These are phyloP conservation scores for Buxus sempervirens DNA, from an alignment of 164 flowering plant species.

Conservation along the genomic window DNA sequence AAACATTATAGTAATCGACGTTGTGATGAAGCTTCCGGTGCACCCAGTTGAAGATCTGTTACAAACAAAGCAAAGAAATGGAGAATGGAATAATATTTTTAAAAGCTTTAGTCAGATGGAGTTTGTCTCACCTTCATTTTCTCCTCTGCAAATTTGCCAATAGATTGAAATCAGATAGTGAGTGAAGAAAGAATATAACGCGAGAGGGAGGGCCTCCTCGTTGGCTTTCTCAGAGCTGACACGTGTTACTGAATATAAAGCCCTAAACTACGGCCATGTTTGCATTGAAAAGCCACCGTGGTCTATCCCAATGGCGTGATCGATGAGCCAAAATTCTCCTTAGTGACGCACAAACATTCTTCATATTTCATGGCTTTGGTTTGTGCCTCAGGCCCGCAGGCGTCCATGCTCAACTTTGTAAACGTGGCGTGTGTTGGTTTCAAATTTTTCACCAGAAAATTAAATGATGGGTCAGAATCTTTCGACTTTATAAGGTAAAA, in stretches of 20 bases:
- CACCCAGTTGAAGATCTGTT: conserved; percentile 71
- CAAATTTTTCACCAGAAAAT: too few relatives aligned
- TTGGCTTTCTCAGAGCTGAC: not conserved
- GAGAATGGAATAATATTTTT: not conserved
- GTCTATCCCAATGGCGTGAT: conserved; percentile 5
- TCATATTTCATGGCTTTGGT: not conserved
- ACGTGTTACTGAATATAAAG: not conserved
- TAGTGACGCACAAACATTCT: not conserved
- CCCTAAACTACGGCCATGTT: not conserved
- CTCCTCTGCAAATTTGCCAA: conserved; percentile 6
- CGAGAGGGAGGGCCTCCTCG: conserved; percentile 5
- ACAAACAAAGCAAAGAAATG: not conserved
- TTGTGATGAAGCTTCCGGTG: conserved; percentile 42
- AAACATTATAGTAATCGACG: conserved; percentile 16
- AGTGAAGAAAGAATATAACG: not conserved
- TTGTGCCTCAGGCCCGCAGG: too few relatives aligned
- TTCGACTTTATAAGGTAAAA: too few relatives aligned
- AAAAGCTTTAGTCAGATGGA: not conserved
- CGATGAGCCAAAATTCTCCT: conserved; percentile 10
- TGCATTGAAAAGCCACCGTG: not conserved
- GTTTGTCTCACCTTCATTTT: conserved; percentile 18
- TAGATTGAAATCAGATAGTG: not conserved
- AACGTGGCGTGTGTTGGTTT: too few relatives aligned
- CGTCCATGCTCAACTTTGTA: too few relatives aligned
- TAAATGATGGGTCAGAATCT: too few relatives aligned